Evolutionary conservation across 2,329 filamentous ascomycete species (phyloP), one percentile per base, ranked within the genome.

Genomic region (Xylaria sp.): DNA sequence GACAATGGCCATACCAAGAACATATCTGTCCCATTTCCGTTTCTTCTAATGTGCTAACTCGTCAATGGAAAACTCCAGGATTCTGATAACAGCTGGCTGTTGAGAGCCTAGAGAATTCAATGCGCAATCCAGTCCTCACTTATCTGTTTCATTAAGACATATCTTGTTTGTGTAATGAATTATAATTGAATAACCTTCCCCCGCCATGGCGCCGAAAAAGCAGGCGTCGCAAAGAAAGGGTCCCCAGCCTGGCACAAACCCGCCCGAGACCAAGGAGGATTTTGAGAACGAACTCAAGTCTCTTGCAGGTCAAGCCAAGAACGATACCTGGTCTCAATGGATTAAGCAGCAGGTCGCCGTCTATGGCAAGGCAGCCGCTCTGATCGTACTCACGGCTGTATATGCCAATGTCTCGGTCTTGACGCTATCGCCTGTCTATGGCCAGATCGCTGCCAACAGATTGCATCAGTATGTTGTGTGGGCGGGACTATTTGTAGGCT

Each of bases 341-440:
- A 64, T 77, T 15, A 60, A 71, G 10, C 77, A 79, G 18, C 84
- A 86, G 69, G 72, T 74, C 34, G 70, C 78, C 57, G 71, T 84
- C 66, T 85, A 85, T 68, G 73, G 79, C 69, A 81, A 81, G 70
- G 78, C 81, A 2, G 72, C 76, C 23, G 75, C 79, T n/a, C 76
- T 90, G 18, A 81, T 90, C 69, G 73, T 83, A 30, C 81, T 92
- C 53, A 84, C 87, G 10, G 92, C 90, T 52, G 77, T 90, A 48
- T 89, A 87, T 68, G 90, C 91, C 55, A 89, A 90, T 70, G 87
- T 91, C 66, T 95, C 92, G 0, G 89, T 93, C 76, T 84, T 94
- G 70, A 90, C 88, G 45, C 84, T 98, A 39, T 92, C 93, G 23
- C 96, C 96, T 1, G 91, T 97, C 12, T 98, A 97, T 80, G 96